phyloP scores from a whole-genome alignment of 1,139 yeast genomes.

The Sugiyamaella pinicola region DNA sequence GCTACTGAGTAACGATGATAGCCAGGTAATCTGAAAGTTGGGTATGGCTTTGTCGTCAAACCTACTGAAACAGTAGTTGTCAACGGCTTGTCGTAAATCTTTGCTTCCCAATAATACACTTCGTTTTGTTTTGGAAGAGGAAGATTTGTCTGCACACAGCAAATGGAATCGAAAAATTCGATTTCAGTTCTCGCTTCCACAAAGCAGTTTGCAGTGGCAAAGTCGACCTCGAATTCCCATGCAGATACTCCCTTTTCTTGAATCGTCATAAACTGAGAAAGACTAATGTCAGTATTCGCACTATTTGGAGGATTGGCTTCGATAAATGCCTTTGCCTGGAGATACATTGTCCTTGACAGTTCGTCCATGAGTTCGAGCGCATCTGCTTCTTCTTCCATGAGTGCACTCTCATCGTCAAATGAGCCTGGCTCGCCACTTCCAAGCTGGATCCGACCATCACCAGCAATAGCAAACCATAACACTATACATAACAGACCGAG shows the following conservation, averaged over 20 bases:
- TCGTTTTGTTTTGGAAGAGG: conserved; percentile 87
- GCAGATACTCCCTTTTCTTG: conserved; percentile 94
- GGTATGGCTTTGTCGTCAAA: conserved; percentile 84
- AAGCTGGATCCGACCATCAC: conserved; percentile 43
- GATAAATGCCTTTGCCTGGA: conserved; percentile 60
- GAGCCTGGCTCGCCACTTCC: conserved; percentile 54
- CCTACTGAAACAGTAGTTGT: conserved; percentile 70
- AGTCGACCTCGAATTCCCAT: conserved; percentile 85
- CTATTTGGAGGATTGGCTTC: conserved; percentile 50
- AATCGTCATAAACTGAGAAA: conserved; percentile 57
- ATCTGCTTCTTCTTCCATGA: conserved; percentile 65
- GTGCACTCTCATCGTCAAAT: conserved; percentile 65
- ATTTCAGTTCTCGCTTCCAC: conserved; percentile 77
- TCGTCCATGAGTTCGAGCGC: conserved; percentile 70
- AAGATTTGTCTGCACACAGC: conserved; percentile 79
- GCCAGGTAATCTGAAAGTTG: conserved; percentile 87
- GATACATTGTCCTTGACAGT: conserved; percentile 46
- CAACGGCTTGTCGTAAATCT: conserved; percentile 63
- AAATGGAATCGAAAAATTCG: conserved; percentile 66
- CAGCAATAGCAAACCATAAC: conserved; percentile 41
- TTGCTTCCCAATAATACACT: conserved; percentile 88
- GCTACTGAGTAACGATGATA: conserved; percentile 79
- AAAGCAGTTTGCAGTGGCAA: conserved; percentile 56
- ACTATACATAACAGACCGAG: conserved; percentile 40
- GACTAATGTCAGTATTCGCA: conserved; percentile 44